A percentile compares a stretch with the other conserved stretches of the same genome.
Evolutionary conservation across 495 filamentous ascomycete genomes (phyloP).

Genomic region (Thozetella sp.): DNA sequence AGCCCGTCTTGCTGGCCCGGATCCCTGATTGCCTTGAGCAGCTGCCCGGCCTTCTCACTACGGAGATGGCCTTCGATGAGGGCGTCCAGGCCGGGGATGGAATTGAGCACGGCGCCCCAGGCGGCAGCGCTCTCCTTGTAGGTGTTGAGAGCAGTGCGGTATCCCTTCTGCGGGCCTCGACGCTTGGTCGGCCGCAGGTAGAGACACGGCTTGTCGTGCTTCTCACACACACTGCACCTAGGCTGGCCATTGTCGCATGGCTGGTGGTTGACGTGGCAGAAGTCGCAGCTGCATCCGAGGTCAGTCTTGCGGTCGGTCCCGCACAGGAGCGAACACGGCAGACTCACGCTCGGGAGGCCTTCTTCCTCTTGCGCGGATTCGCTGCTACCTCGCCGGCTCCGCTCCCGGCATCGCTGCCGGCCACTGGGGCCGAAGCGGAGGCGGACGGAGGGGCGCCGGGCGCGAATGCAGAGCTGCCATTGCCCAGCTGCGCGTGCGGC

Average conservation of each 20-base stretch:
- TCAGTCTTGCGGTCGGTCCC: neutral
- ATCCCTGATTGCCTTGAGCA: constrained; percentile 30
- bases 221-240: constrained; percentile 31
- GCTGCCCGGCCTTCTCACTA: constrained; percentile 18
- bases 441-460: constrained; percentile 5
- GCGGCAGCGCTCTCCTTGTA: constrained; percentile 39
- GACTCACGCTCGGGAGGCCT: constrained; percentile 36
- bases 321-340: neutral
- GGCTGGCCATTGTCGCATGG: constrained; percentile 39
- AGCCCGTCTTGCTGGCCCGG: constrained; percentile 30
- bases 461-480: neutral
- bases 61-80: constrained; percentile 33
- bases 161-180: constrained; percentile 36
- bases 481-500: neutral
- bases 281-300: constrained; percentile 27
- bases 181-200: constrained; percentile 36
- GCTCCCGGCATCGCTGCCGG: constrained; percentile 23
- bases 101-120: constrained; percentile 33
- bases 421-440: constrained; percentile 14
- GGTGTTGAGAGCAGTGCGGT: constrained; percentile 36
- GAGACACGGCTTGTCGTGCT: constrained; percentile 35
- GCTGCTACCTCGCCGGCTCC: constrained; percentile 17
- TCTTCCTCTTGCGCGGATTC: constrained; percentile 37
- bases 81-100: constrained; percentile 35
- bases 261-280: constrained; percentile 39